A percentile compares a stretch with the other conserved stretches of the same genome.
Evolutionary conservation across 805 yeast genomes (phyloP).

Genomic region (Maudiozyma barnettii): DNA sequence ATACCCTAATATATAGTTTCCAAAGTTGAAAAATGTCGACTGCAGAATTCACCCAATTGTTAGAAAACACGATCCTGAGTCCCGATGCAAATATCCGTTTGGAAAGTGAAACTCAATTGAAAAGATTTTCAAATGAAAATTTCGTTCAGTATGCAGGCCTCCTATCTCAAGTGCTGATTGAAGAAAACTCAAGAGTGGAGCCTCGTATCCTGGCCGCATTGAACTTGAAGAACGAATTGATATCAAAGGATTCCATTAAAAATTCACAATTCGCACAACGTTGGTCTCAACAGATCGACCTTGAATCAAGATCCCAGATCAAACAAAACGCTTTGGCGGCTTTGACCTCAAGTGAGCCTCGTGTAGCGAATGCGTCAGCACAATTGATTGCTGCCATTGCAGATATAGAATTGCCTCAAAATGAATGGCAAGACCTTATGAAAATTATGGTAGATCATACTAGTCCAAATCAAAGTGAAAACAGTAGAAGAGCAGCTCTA

Average conservation of each 20-base stretch:
- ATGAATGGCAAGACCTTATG: constrained; percentile 84
- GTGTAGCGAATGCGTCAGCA: constrained; percentile 83
- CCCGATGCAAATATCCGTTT: constrained; percentile 58
- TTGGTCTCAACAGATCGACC: constrained; percentile 56
- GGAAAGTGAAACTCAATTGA: constrained; percentile 70
- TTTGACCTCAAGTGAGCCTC: constrained; percentile 49
- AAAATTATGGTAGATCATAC: constrained; percentile 80
- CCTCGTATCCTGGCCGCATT: constrained; percentile 89
- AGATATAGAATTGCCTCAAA: constrained; percentile 82
- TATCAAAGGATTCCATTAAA: constrained; percentile 65
- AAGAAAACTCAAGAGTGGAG: constrained; percentile 56
- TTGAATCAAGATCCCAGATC: constrained; percentile 47
- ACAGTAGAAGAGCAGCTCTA: constrained; percentile 78
- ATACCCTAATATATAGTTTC: no score
- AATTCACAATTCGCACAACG: constrained; percentile 53
- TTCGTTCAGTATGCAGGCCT: constrained; percentile 65
- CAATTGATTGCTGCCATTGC: constrained; percentile 95
- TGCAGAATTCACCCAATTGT: constrained; percentile 52
- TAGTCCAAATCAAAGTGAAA: constrained; percentile 61
- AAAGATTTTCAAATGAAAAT: constrained; percentile 59
- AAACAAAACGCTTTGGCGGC: constrained; percentile 57
- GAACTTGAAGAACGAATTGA: constrained; percentile 76
- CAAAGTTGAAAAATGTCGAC: constrained; percentile 16
- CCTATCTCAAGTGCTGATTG: constrained; percentile 62
- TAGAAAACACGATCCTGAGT: constrained; percentile 71